Base-by-base conservation (phyloP, 2,329 filamentous ascomycete genomes). In the Scedosporium boydii region DNA sequence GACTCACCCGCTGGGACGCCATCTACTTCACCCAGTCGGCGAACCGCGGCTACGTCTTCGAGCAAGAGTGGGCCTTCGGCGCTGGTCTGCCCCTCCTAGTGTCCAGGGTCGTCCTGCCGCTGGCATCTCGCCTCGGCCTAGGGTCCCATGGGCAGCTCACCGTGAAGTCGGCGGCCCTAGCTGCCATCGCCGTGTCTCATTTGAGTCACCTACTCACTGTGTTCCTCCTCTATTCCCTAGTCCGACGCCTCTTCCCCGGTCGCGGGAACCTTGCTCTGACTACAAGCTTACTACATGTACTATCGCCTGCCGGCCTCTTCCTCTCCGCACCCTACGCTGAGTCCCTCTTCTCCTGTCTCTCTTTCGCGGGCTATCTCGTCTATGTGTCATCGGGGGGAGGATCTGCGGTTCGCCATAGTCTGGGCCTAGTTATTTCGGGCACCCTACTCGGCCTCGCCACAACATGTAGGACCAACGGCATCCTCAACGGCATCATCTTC, bases 291-390 rank as follows among this genome's bases (percentile, higher is more conserved):
- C 77, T 98, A 58, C 91, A 98, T 72, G 82, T 96, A 62, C 70
- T 98, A 58, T 95, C 90, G 0, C 93, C 95, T 0, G 95, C 90
- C 0, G 93, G 93, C 0, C 75, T 97, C 2, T 98, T 99, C 71
- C 82, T 99, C 18, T 93, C 89, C 0, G 88, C 93, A 0, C 91
- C 93, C 0, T 96, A 95, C 73, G 82, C 86, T 9, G 95, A 99
- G 76, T 86, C 89, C 65, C 73, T 87, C 0, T 97, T 92, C 73
- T 87, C 93, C 0, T 78, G 90, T 23, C 77, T 96, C 41, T 89
- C 89, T 48, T 90, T 97, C 68, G 67, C 80, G 0, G 95, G 91
- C 1, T 87, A 86, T 69, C 80, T 89, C 34, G 72, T 88, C 46
- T 56, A 61, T 48, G 58, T 95, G 93, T 71, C 82, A 83, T 1